A percentile compares a stretch with the other conserved stretches of the same genome.
Conservation (phyloP, 2,329 filamentous ascomycete species). For the Colletotrichum sp. region DNA sequence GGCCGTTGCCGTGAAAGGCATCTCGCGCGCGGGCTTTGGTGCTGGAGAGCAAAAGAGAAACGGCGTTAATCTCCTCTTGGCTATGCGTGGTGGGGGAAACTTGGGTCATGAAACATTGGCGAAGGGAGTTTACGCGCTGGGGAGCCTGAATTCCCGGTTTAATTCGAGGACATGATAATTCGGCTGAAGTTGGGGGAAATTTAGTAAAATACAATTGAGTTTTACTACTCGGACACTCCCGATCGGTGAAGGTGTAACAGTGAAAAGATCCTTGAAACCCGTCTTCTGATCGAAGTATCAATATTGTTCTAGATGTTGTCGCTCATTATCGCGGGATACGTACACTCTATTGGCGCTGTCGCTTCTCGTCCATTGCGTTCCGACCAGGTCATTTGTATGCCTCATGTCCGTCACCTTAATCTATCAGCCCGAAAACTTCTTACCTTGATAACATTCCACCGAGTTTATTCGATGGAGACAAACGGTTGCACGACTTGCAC, state of each 20-base stretch:
- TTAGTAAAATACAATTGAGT: neutral
- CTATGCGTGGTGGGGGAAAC: neutral
- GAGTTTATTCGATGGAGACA: neutral
- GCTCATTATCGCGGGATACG: neutral
- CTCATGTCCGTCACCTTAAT: neutral
- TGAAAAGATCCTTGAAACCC: neutral
- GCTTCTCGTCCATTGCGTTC: neutral
- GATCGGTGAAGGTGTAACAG: neutral
- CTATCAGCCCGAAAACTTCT: neutral
- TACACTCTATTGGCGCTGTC: neutral
- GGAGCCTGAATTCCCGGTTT: constrained; percentile 2
- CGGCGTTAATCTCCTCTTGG: neutral
- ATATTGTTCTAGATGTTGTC: neutral
- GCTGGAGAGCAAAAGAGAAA: neutral
- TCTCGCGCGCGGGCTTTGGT: neutral
- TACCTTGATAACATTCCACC: neutral
- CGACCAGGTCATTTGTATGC: neutral
- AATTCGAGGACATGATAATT: constrained; percentile 10
- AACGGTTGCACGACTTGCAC: neutral
- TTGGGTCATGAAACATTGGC: neutral
- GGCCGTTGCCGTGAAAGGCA: neutral
- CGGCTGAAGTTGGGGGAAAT: neutral
- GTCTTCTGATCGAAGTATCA: neutral
- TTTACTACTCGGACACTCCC: neutral
- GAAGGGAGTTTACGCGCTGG: neutral